Conservation (phyloP, 306 rosid genomes). For the Pyrus betulifolia region DNA sequence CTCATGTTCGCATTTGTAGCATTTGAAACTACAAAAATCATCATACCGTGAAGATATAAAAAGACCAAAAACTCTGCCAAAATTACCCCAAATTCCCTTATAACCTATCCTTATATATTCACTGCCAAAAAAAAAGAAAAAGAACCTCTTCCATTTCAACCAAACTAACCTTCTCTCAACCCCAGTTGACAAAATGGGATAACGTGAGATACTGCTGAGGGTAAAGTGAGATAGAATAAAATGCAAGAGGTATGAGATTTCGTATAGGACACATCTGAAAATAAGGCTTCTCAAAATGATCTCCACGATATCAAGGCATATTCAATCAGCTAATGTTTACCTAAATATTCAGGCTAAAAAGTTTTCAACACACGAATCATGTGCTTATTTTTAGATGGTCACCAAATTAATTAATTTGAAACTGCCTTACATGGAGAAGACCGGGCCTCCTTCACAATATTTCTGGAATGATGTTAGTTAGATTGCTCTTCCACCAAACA, state of each 20-base stretch:
- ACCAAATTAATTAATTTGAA: neutral
- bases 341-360: neutral
- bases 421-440: neutral
- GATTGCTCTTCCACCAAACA: neutral
- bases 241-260: neutral
- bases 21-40: neutral
- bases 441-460: neutral
- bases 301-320: neutral
- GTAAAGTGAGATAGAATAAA: neutral
- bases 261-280: neutral
- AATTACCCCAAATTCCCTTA: neutral
- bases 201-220: neutral
- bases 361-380: neutral
- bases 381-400: neutral
- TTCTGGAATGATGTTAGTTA: neutral
- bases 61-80: neutral
- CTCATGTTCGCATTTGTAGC: neutral
- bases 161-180: neutral
- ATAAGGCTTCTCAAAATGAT: neutral
- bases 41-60: neutral
- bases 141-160: neutral
- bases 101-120: neutral
- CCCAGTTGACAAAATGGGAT: neutral
- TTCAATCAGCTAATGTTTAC: neutral
- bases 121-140: neutral